A percentile compares a stretch with the other conserved stretches of the same genome.
Conservation (phyloP, 169 alveolate species). For the Perkinsus marinus region DNA sequence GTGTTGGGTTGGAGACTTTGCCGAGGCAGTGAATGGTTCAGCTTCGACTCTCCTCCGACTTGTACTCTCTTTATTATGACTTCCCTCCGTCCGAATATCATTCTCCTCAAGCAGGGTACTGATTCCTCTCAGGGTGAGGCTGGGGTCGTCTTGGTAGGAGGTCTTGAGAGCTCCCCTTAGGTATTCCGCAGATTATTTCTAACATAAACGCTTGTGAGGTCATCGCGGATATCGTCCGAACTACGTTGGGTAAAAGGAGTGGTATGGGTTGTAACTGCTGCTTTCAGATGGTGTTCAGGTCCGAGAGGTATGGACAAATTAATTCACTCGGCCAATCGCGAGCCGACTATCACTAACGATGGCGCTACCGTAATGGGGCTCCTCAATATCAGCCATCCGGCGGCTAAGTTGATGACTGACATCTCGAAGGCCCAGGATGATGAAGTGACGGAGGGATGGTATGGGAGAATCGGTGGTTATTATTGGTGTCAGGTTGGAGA, state of each 20-base stretch:
- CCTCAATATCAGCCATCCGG: constrained; percentile 90
- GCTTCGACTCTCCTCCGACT: background rate
- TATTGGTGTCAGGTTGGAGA: constrained; percentile 50
- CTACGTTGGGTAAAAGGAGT: constrained; percentile 61
- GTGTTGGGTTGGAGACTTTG: background rate
- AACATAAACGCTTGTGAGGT: constrained; percentile 88
- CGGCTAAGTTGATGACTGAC: constrained; percentile 89
- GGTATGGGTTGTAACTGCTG: background rate
- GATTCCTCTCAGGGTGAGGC: constrained; percentile 85
- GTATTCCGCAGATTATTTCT: constrained; percentile 69
- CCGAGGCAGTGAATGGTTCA: background rate
- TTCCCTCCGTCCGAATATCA: constrained; percentile 26
- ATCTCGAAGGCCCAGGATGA: constrained; percentile 91
- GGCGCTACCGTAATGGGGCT: constrained; percentile 94
- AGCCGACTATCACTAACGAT: constrained; percentile 87
- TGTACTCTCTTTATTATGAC: background rate
- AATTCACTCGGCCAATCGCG: constrained; percentile 68
- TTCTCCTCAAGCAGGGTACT: constrained; percentile 84
- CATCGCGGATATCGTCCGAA: constrained; percentile 76
- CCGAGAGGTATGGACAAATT: constrained; percentile 98
- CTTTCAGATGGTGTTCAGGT: constrained; percentile 39
- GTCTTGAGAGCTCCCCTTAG: too few relatives aligned
- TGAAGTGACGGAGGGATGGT: constrained; percentile 69
- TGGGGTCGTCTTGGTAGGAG: too few relatives aligned
- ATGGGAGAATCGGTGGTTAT: background rate